These are phyloP conservation scores for Piper longum DNA, from an alignment of 164 flowering plant species.

Conservation along the genomic window DNA sequence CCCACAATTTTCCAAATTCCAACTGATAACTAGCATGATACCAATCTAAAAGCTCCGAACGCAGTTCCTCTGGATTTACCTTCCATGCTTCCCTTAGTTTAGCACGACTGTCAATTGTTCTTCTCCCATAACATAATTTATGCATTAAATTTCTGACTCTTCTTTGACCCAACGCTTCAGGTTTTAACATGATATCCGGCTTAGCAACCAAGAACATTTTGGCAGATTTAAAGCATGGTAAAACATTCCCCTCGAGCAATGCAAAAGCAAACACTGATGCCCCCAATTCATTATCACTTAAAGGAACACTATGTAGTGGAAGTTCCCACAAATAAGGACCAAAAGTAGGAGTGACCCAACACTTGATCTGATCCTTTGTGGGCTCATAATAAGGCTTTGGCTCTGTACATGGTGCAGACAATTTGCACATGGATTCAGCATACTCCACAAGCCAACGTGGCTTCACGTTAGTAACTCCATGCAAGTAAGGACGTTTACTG, in stretches of 20 bases:
- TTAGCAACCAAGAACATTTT: constrained; percentile 35
- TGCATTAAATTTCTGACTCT: constrained; percentile 67
- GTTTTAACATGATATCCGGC: constrained; percentile 45
- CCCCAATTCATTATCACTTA: constrained; percentile 24
- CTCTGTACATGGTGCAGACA: constrained; percentile 61
- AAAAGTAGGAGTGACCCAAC: constrained; percentile 50
- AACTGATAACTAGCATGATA: constrained; percentile 42
- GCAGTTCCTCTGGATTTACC: constrained; percentile 37
- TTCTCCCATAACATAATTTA: constrained; percentile 22
- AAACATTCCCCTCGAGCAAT: constrained; percentile 70
- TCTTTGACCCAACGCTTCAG: constrained; percentile 49
- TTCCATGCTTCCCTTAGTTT: constrained; percentile 50
- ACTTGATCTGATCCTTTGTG: constrained; percentile 36
- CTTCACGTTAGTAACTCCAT: constrained; percentile 69
- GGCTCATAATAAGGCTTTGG: constrained; percentile 68
- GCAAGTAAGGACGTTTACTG: constrained; percentile 79
- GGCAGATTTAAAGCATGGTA: constrained; percentile 58
- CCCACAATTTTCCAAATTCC: constrained; percentile 55
- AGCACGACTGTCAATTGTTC: constrained; percentile 40
- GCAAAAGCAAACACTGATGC: constrained; percentile 59
- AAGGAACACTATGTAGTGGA: constrained; percentile 39
- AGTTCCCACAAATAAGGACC: constrained; percentile 80
- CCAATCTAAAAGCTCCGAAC: constrained; percentile 56
- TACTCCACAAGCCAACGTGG: constrained; percentile 71
- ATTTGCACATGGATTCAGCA: constrained; percentile 49